A percentile compares a stretch with the other conserved stretches of the same genome.
phyloP scores from a whole-genome alignment of 331 rosid genomes.

The Arachis monticola region DNA sequence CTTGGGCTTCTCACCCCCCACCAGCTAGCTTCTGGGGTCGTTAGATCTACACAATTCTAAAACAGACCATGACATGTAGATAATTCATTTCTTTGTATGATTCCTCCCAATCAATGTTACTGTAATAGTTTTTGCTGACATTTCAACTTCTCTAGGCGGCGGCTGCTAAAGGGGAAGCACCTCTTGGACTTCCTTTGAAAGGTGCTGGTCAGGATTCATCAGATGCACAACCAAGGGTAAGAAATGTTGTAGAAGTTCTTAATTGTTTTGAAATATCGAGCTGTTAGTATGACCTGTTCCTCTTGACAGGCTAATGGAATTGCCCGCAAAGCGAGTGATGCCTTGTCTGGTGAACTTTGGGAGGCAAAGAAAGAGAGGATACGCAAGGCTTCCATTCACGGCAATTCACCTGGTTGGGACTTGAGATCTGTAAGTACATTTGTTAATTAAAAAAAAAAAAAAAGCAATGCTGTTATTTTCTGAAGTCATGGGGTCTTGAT shows the following conservation, averaged over 20 bases:
- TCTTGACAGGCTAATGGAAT: conserved; percentile 69
- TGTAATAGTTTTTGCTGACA: conserved; percentile 25
- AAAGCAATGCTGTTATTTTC: conserved; percentile 1
- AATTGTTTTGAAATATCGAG: conserved; percentile 31
- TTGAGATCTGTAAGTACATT: conserved; percentile 82
- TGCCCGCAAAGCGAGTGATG: conserved; percentile 86
- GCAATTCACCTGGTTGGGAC: conserved; percentile 87
- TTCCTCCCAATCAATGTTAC: conserved; percentile 33
- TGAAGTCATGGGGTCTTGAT: conserved; percentile 10
- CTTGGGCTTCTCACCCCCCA: too few species aligned
- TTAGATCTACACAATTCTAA: too few species aligned
- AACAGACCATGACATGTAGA: not conserved
- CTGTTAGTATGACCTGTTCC: conserved; percentile 32
- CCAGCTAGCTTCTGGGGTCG: too few species aligned
- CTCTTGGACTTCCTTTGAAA: conserved; percentile 96
- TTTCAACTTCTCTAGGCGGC: conserved; percentile 76
- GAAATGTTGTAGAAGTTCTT: conserved; percentile 7
- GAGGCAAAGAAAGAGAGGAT: conserved; percentile 87
- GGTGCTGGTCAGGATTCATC: conserved; percentile 98
- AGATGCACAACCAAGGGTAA: conserved; percentile 79
- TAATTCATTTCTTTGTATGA: conserved; percentile 12
- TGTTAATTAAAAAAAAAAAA: conserved; percentile 25
- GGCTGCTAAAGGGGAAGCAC: conserved; percentile 99
- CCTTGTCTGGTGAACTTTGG: conserved; percentile 99
- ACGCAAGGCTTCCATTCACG: conserved; percentile 69